Base-by-base conservation (phyloP, 352 stramenopile species). In the Globisporangium takayamanum region DNA sequence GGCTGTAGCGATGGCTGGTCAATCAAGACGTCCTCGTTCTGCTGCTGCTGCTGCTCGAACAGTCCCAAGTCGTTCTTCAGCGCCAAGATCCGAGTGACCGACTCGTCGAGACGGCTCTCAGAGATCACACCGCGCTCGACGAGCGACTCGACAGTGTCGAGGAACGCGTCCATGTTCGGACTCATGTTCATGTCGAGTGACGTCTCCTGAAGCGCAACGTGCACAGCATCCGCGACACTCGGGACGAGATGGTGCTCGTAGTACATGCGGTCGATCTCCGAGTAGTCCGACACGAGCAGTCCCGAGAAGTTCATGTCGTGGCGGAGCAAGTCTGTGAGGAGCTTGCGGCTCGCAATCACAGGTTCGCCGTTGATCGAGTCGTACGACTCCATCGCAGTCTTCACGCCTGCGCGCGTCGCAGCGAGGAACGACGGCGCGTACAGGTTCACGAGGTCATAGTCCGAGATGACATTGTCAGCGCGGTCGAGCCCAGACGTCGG, bases 101-200 rank as follows among this genome's bases (percentile, higher is more conserved):
- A 91, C 47, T 72, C 70, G 37, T 92, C 74, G 12, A 95, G 57
- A 5, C 86, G 70, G 15, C 36, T 74, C 51, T 87, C 66, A 3
- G 67, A 47, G 42, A 94, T 47, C 14, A 60, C 36, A 1, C 80
- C 78, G 10, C 59, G 30, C 2, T 57, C 37, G 3, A 94, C 79
- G 4, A 93, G 58, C 1, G 58, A 62, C 37, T 92, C 73, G 2
- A 86, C 77, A 0, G 73, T 85, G 14, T 69, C 53, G 20, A 80
- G 59, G 42, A 84, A 89, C 16, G 73, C 73, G 26, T 72, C 48
- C 44, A 76, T 62, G 53, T 85, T 69, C 5, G 79, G 81, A 12
- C 78, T 78, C 90, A 97, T 97, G 59, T 87, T 94, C 84, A 98
- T 97, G 58, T 98, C 94, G 26, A 98, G 74, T 46, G 80, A 94